Base-by-base conservation (phyloP, 1,284 basidiomycete species). In the Moesziomyces sp. region DNA sequence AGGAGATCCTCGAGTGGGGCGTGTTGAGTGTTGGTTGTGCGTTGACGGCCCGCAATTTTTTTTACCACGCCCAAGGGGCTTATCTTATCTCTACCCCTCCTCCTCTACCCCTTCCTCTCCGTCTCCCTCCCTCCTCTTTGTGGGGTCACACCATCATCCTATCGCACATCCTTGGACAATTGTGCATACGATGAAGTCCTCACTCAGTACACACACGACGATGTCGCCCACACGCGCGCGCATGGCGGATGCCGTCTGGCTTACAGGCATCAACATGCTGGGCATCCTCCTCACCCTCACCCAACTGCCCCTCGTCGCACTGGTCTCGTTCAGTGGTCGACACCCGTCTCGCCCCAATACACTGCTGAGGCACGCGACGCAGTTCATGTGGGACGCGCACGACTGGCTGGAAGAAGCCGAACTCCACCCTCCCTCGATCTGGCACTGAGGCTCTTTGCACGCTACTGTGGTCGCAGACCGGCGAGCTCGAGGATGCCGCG, bases 371-470 rank as follows among this genome's bases (percentile, higher is more conserved):
- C 14, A 13, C 0, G 13, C 58, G 9, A 67, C 64, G 0, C 57
- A 59, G 35, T 1, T 46, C 8, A 46, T 57, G 47, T 75, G 72
- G 72, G 57, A 75, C 34, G 21, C 46, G 7, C 72, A 75, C 43
- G 67, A 71, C 38, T 46, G 45, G 13, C 23, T 75, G 18, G 67
- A 75, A 21, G 49, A 63, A 18, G 55, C 57, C 0, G 72, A 75
- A 28, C 14, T 71, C 6, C 49, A 55, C 30, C 43, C 42, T 1
- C 62, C 66, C 7, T 56, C 54, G 19, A 30, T n/a, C 23, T n/a
- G 28, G 14, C 16, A 21, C 18, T 18, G 18, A 21, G 7, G 6
- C 48, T 7, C 9, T 30, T n/a, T 3, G 14, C 13, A 5, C 48
- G 1, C 18, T 40, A 16, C 38, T 40, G 2, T 16, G 38, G 14